Base-by-base conservation (phyloP, 2,329 filamentous ascomycete species). In the Diaporthe vaccinii region DNA sequence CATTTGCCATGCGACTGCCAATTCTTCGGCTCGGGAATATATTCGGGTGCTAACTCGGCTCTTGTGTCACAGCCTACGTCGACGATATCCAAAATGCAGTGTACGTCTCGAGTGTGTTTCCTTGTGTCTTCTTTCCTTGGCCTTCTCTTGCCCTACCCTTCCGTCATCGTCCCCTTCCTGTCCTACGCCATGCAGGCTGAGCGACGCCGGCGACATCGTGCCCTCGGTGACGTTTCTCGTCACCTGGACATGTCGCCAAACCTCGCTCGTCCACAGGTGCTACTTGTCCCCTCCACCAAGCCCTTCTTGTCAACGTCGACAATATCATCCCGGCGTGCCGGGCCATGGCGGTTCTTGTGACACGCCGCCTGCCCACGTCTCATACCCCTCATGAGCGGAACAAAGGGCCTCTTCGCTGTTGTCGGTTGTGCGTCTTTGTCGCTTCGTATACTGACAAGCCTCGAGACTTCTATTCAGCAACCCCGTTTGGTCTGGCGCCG, bases 401-500 rank as follows among this genome's bases (percentile, higher is more conserved):
- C 10, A 49, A 46, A 46, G 6, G 34, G 46, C 34, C 17, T 34
- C 12, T 67, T 46, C 68, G 44, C 70, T 62, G 53, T 72, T 22
- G 10, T 57, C 17, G 17, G 57, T 28, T 22, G 25, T 58, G 25
- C 67, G 28, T 28, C 31, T 62, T 78, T 41, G 76, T 75, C 39
- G 75, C 59, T 15, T 73, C 57, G 80, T 83, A 46, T 51, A 55
- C 53, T 65, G 22, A 77, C 65, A 41, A 39, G 17, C 34, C 15
- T 7, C 12, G 44, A 91, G 90, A 83, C 87, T 91, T 81, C 85
- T 91, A 76, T 90, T 91, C 82, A 91, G 87, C 83, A 91, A 91
- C 82, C 90, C 90, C 41, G 86, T 86, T 73, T 91, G 88, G 86
- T 84, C 83, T 72, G 87, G 87, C 78, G 85, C 85, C 72, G 84